phyloP scores from a whole-genome alignment of 2,329 filamentous ascomycete genomes.

The Drechslerella stenobrocha region DNA sequence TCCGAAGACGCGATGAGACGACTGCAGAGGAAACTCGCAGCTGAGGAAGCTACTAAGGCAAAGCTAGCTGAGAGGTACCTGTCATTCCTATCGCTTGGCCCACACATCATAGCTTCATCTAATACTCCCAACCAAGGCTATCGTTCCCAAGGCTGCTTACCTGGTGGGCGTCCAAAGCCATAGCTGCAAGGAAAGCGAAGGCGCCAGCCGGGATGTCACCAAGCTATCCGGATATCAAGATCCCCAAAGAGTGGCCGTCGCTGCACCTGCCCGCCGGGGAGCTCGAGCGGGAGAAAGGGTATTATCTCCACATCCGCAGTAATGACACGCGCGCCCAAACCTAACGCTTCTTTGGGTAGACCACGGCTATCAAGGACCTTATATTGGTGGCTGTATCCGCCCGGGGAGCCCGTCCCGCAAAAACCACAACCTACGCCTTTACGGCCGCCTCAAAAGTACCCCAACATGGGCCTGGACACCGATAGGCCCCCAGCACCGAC shows the following conservation, averaged over 20 bases:
- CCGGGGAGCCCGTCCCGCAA: background rate
- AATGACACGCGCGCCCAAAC: background rate
- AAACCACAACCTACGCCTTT: background rate
- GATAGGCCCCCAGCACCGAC: slow-evolving; percentile 10
- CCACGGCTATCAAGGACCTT: slow-evolving; percentile 12
- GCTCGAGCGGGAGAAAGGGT: slow-evolving; percentile 5
- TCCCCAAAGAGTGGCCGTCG: background rate
- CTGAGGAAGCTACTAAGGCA: no score
- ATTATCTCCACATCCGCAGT: slow-evolving; percentile 2
- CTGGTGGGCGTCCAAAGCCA: slow-evolving; percentile 1
- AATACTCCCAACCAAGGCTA: background rate
- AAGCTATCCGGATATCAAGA: slow-evolving; percentile 3
- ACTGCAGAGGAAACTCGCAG: no score
- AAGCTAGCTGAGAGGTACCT: slow-evolving; percentile 2
- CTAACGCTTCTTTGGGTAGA: slow-evolving; percentile 3
- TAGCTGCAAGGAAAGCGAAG: background rate
- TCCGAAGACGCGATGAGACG: no score
- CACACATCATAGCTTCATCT: background rate
- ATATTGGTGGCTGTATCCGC: background rate
- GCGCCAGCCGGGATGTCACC: background rate
- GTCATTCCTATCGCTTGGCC: background rate
- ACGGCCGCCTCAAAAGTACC: slow-evolving; percentile 30
- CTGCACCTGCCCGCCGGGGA: background rate
- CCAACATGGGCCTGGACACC: slow-evolving; percentile 17
- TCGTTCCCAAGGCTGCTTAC: background rate